Conservation (phyloP, 1,284 basidiomycete genomes). For the Heterobasidion irregulare region DNA sequence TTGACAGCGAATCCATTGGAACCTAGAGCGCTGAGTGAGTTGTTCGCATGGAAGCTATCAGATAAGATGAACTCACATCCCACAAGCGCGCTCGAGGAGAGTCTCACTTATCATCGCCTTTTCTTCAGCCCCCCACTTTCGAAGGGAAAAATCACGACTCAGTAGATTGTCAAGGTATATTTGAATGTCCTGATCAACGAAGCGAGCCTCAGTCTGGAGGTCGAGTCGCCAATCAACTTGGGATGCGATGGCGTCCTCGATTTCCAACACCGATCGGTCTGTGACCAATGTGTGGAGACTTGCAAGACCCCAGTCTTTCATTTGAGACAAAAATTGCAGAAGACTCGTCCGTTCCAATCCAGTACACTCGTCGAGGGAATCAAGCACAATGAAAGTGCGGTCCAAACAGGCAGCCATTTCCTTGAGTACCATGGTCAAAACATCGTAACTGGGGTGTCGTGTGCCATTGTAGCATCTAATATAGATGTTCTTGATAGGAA, state of each 20-base stretch:
- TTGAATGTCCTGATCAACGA: background rate
- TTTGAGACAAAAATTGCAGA: background rate
- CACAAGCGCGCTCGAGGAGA: background rate
- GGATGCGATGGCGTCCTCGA: background rate
- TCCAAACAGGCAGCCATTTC: background rate
- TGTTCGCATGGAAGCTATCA: background rate
- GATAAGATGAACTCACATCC: background rate
- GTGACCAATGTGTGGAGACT: background rate
- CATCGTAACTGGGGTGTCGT: background rate
- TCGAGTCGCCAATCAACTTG: background rate
- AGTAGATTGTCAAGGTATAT: background rate
- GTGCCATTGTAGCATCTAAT: background rate
- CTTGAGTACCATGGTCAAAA: background rate
- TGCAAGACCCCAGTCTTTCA: background rate
- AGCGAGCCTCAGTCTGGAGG: background rate
- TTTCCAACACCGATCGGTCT: background rate
- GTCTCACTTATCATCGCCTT: background rate
- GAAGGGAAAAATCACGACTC: background rate
- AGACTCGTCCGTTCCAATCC: background rate
- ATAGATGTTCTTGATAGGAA: background rate
- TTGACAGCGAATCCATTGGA: background rate
- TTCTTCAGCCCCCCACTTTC: background rate
- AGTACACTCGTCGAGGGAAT: slow-evolving; percentile 3
- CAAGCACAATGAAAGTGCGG: slow-evolving; percentile 1
- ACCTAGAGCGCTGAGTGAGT: background rate